These are phyloP conservation scores for Berberis vulgaris DNA, from an alignment of 164 flowering plant species.

Conservation along the genomic window DNA sequence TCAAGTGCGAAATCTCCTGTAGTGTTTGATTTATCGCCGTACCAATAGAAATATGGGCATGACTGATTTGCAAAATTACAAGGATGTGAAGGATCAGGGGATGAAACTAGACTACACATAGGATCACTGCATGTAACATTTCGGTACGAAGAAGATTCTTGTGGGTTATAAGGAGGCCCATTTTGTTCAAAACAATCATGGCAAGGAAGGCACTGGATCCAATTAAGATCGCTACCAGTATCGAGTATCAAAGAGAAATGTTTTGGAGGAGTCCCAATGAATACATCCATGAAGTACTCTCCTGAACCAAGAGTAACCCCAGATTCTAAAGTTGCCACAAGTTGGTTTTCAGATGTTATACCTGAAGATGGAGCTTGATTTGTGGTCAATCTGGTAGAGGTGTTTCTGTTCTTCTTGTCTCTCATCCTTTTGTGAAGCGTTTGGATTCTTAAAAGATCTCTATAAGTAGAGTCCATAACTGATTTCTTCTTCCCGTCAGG, in stretches of 20 bases:
- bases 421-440: conserved; percentile 40
- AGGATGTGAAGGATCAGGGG: conserved; percentile 67
- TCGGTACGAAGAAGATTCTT: conserved; percentile 39
- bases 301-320: conserved; percentile 92
- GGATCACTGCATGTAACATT: conserved; percentile 62
- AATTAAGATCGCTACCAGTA: conserved; percentile 95
- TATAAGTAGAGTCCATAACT: conserved; percentile 25
- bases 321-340: conserved; percentile 75
- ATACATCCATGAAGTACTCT: conserved; percentile 95
- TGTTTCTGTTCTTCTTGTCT: conserved; percentile 57
- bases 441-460: conserved; percentile 57
- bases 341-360: conserved; percentile 21
- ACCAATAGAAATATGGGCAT: conserved; percentile 91
- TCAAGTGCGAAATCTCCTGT: conserved; percentile 90
- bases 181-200: conserved; percentile 76
- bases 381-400: conserved; percentile 16
- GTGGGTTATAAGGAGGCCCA: conserved; percentile 72
- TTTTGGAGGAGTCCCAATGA: conserved; percentile 87
- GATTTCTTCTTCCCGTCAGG: conserved; percentile 21
- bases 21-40: conserved; percentile 88
- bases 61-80: conserved; percentile 48
- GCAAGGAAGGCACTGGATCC: conserved; percentile 93
- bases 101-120: conserved; percentile 55
- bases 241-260: conserved; percentile 83
- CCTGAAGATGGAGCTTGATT: conserved; percentile 13